Base-by-base conservation (phyloP, 495 filamentous ascomycete species). In the Hypomontagnella monticulosa region DNA sequence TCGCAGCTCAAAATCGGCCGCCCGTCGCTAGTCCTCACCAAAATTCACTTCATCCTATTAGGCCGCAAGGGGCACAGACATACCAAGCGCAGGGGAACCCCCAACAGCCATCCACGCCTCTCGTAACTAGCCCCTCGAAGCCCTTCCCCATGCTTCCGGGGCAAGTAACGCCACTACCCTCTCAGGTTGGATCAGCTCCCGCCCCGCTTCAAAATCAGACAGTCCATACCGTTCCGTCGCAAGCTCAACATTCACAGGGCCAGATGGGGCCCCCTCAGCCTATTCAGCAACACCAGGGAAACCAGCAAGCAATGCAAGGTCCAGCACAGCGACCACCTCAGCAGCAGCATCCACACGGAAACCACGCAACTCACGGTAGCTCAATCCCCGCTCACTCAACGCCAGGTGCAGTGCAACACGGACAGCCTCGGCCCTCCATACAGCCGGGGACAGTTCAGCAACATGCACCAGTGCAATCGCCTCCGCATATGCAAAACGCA, bases 111-210 rank as follows among this genome's bases (percentile, higher is more conserved):
- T 9, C 55, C 2, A 46, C 14, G 6, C 61, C 66, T 41, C 41
- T 38, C 11, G n/a, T 33, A 14, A 49, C 32, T 19, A 40, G 56
- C 12, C 9, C 38, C 0, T 32, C 47, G 5, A 71, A 67, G 16
- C 69, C 71, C 2, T 73, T 64, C 40, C 71, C 71, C 15, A 73
- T 71, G 71, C 69, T 73, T 38, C 71, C 71, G 1, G 71, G 71
- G 15, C 71, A 73, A 52, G 60, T 73, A 8, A 70, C 55, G 10
- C 69, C 71, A 11, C 37, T 71, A 12, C 65, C 71, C 8, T 71
- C 69, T 14, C 71, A 73, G 48, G 5, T 73, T 5, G 71, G 71
- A 40, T 65, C 71, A 1, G 18, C 52, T 34, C 48, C 66, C 23
- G 34, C 61, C 33, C 30, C 49, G 6, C n/a, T 34, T n/a, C 51